These are phyloP conservation scores for Thuja plicata DNA, from an alignment of 83 land plant species.

Conservation along the genomic window DNA sequence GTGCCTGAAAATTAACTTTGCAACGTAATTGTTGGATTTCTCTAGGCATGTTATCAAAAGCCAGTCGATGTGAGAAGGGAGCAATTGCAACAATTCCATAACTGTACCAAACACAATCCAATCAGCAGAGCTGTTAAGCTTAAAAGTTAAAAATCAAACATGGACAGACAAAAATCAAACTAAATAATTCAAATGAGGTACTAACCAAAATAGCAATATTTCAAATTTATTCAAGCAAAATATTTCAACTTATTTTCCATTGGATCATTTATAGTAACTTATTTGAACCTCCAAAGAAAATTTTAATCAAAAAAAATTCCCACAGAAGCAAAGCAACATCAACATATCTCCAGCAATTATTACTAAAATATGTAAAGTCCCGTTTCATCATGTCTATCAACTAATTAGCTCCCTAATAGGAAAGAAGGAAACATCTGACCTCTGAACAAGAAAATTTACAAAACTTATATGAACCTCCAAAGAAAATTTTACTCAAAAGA, in stretches of 20 bases:
- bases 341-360: background rate
- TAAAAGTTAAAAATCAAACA: no score
- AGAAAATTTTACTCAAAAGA: background rate
- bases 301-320: background rate
- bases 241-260: background rate
- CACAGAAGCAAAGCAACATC: background rate
- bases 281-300: background rate
- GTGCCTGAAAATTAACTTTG: slow-evolving; percentile 87
- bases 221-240: background rate
- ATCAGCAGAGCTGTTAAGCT: background rate
- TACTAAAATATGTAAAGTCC: background rate
- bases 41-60: slow-evolving; percentile 72
- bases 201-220: background rate
- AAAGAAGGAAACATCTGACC: background rate
- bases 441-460: background rate
- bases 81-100: slow-evolving; percentile 91
- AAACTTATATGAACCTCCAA: background rate
- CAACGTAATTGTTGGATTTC: slow-evolving; percentile 85
- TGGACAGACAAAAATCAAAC: no score
- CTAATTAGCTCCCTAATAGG: background rate
- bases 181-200: no score
- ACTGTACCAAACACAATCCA: slow-evolving; percentile 34
- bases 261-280: background rate
- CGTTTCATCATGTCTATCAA: background rate
- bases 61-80: slow-evolving; percentile 91